Percentiles rank a stretch among this genome's conserved stretches.
Conservation (phyloP, 345 rosid genomes). For the Rhodamnia argentea region DNA sequence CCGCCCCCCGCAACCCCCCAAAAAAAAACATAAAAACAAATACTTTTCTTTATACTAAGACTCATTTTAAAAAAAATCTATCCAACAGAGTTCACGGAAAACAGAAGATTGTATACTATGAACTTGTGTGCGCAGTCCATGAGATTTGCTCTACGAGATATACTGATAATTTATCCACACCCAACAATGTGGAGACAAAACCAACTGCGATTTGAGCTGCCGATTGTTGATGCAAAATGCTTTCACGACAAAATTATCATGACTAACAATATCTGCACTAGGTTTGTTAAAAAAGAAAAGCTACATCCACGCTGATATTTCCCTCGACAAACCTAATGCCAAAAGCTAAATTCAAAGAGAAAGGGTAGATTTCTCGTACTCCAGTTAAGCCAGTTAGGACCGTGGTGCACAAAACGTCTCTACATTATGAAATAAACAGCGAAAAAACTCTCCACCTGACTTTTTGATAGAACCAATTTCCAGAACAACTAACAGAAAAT, state of each 20-base stretch:
- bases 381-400: background rate
- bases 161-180: background rate
- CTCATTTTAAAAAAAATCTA: background rate
- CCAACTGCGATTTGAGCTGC: background rate
- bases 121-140: background rate
- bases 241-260: no score
- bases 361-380: background rate
- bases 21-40: background rate
- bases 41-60: background rate
- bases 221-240: background rate
- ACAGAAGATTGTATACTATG: background rate
- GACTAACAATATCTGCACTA: background rate
- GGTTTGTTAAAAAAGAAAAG: background rate
- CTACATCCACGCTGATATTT: background rate
- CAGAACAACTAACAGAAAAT: background rate
- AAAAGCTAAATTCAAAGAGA: background rate
- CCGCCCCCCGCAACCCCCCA: fast-evolving
- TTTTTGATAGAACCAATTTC: background rate
- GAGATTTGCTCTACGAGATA: background rate
- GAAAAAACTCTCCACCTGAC: background rate
- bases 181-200: background rate
- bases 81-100: background rate
- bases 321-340: background rate
- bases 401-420: background rate
- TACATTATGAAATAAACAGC: background rate